These are phyloP conservation scores for Zygoascus bituminiphila DNA, from an alignment of 805 yeast genomes.

Conservation along the genomic window DNA sequence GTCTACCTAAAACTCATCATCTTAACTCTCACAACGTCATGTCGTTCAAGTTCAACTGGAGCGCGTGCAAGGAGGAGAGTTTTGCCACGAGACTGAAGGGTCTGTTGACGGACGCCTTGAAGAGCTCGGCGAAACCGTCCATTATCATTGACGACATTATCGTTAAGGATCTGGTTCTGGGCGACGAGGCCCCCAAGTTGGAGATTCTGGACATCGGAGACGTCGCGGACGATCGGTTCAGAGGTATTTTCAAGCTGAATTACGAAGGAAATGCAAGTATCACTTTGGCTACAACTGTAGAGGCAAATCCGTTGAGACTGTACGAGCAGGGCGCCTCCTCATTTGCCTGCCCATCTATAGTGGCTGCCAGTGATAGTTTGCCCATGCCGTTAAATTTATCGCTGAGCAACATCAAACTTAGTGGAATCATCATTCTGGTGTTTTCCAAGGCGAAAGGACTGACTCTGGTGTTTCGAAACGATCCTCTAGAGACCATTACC, in stretches of 20 bases:
- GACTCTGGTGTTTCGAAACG: conserved; percentile 80
- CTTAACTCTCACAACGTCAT: no score
- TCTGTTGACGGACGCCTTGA: conserved; percentile 29
- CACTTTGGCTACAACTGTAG: conserved; percentile 62
- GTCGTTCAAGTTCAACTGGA: conserved; percentile 66
- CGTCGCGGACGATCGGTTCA: conserved; percentile 49
- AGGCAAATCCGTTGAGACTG: conserved; percentile 72
- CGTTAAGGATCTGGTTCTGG: conserved; percentile 50
- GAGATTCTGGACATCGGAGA: conserved; percentile 76
- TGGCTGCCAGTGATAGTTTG: conserved; percentile 57
- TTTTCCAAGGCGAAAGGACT: conserved; percentile 75
- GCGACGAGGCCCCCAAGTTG: conserved; percentile 60
- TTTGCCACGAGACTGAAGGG: conserved; percentile 50
- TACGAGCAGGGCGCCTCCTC: conserved; percentile 37
- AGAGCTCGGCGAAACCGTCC: conserved; percentile 29
- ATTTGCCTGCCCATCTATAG: conserved; percentile 61
- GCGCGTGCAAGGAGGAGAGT: conserved; percentile 55
- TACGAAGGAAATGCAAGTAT: conserved; percentile 69
- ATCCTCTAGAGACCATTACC: conserved; percentile 74
- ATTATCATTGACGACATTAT: conserved; percentile 37
- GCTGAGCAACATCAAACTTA: conserved; percentile 59
- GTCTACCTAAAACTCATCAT: no score
- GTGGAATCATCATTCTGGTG: conserved; percentile 79
- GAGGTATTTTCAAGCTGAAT: conserved; percentile 57
- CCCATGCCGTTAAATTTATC: conserved; percentile 73